Evolutionary conservation across 148 eudicot genomes (phyloP), one percentile per base, ranked within the genome.

Genomic region (Chenopodium quinoa): DNA sequence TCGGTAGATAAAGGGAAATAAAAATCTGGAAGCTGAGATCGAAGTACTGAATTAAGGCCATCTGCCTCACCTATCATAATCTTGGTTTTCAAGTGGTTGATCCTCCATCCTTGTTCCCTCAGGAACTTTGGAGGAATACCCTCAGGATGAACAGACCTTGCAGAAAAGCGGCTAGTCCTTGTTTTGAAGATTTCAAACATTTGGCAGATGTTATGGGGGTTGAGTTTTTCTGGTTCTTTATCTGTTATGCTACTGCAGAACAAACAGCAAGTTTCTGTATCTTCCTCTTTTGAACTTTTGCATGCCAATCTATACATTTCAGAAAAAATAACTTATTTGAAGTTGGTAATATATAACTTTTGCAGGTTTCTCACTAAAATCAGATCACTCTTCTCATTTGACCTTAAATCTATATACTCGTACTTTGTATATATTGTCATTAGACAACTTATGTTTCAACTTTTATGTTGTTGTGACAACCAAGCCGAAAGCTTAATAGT

Each of bases 111-210:
- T 20, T 75, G 63, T 72, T n/a, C 22, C 46, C 90, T 84, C 77
- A 90, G 67, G 71, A 86, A 82, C 20, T 54, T 0, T 12, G 91
- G 95, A 68, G 93, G 89, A 62, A 71, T 75, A 47, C 86, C 87
- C 29, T 89, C 86, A 20, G 79, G 77, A 54, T 82, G 88, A 29
- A 84, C 66, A 27, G 93, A 90, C 32, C 31, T 78, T 11, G 73
- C 80, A 75, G n/a, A 14, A 78, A 78, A 78, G 19, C 2, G 16
- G 17, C 79, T 9, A 20, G 3, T 20, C 11, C 31, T 37, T 37
- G 10, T 76, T n/a, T 37, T 76, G 75, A 52, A 13, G 50, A 91
- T 76, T 78, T 90, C 75, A 79, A 91, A 78, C 75, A 88, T 91
- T 75, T 91, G 91, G 34, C 85, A 73, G 8, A 75, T 67, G 73